Evolutionary conservation across 2,329 filamentous ascomycete species (phyloP).

Genomic region (Madurella fahalii): DNA sequence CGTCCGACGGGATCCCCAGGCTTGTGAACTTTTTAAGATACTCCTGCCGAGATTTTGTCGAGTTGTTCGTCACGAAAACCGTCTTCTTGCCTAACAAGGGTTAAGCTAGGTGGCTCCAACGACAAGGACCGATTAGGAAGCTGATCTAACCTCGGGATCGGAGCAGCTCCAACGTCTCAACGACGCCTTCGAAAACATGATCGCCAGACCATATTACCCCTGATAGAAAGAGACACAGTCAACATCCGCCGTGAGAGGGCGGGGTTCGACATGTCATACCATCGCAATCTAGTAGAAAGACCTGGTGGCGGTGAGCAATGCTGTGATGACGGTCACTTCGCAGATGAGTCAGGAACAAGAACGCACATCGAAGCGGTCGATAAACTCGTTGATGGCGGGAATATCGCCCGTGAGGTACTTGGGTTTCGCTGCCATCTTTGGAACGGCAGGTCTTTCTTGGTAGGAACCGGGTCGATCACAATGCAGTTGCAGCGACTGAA

Average conservation of each 20-base stretch:
- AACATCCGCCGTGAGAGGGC: not conserved
- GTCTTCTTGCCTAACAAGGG: conserved; percentile 69
- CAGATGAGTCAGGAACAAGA: conserved; percentile 4
- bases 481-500: not conserved
- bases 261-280: conserved; percentile 51
- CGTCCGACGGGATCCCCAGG: conserved; percentile 72
- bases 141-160: conserved; percentile 64
- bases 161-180: conserved; percentile 80
- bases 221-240: conserved; percentile 36
- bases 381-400: conserved; percentile 72
- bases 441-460: too few species aligned
- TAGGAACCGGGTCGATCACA: too few species aligned
- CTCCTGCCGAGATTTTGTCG: conserved; percentile 87
- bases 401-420: conserved; percentile 75
- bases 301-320: conserved; percentile 45
- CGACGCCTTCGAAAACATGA: conserved; percentile 77
- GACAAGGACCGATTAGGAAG: not conserved
- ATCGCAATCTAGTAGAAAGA: conserved; percentile 96
- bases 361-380: conserved; percentile 88
- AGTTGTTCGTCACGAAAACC: conserved; percentile 98
- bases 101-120: conserved; percentile 6
- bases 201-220: conserved; percentile 97
- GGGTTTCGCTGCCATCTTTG: conserved; percentile 35
- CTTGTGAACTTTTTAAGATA: conserved; percentile 87
- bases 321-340: not conserved